Evolutionary conservation across 495 filamentous ascomycete species (phyloP).

Genomic region (Entonaema liquescens): DNA sequence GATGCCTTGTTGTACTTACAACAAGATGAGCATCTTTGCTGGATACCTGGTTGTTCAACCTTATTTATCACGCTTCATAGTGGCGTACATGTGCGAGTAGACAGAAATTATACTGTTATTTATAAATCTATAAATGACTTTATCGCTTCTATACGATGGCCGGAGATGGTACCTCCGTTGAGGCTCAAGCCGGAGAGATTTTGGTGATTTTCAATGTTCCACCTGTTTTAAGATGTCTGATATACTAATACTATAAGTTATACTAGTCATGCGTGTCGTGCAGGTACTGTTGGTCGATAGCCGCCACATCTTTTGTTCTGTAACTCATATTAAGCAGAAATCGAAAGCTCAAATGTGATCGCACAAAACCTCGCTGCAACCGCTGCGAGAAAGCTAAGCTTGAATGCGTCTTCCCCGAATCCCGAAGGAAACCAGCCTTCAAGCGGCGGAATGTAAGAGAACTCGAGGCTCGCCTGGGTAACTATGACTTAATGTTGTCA

Average conservation of each 20-base stretch:
- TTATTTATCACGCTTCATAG: neutral
- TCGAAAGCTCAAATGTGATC: constrained; percentile 73
- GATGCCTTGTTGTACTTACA: no score
- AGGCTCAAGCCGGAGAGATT: constrained; percentile 32
- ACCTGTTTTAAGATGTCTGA: constrained; percentile 2
- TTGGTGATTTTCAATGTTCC: constrained; percentile 31
- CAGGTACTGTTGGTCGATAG: constrained; percentile 50
- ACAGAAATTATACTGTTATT: neutral
- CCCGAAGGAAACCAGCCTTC: constrained; percentile 85
- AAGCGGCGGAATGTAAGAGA: constrained; percentile 88
- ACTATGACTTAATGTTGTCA: neutral
- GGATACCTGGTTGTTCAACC: neutral
- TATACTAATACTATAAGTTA: constrained; percentile 15
- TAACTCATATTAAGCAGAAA: constrained; percentile 60
- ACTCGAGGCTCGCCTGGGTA: constrained; percentile 82
- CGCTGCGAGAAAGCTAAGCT: constrained; percentile 75
- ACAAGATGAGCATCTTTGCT: neutral
- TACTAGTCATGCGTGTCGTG: constrained; percentile 53
- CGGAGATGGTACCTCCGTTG: constrained; percentile 25
- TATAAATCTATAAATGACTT: constrained; percentile 14
- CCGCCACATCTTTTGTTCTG: neutral
- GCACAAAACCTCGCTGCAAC: constrained; percentile 72
- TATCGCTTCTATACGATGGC: constrained; percentile 33
- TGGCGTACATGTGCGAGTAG: neutral
- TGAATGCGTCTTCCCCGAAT: constrained; percentile 84